Evolutionary conservation across 2,329 filamentous ascomycete genomes (phyloP), one percentile per base, ranked within the genome.

Genomic region (Alternaria solani): DNA sequence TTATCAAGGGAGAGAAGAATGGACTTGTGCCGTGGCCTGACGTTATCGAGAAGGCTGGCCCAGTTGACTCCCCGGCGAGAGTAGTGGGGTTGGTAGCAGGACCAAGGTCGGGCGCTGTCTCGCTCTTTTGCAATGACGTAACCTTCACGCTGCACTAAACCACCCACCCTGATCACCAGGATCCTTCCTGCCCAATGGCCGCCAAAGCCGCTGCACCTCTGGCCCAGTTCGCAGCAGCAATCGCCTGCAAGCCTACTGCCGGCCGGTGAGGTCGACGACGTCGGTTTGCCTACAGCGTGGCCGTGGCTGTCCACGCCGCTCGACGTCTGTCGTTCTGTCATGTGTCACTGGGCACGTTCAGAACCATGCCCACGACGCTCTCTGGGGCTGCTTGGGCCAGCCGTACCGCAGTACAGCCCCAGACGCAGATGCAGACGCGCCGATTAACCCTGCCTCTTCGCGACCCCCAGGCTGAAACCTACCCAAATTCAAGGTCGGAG

Each of bases 21-120:
- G 46, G 42, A 46, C 43, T 38, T 51, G 57, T 56, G 61, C 61
- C 61, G 65, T 67, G 55, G 65, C 66, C 68, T 70, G 66, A 70
- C 69, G 66, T 70, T 68, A 71, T 68, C 62, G 52, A 65, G 59
- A 52, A 61, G 60, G 55, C 65, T 52, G 59, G 67, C 63, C 65
- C 59, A 67, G 65, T 65, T 63, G 63, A 61, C 49, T 63, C 48
- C 58, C 59, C 52, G 55, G 61, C 55, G 53, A 49, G 61, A 58
- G 61, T 61, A 55, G 64, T 65, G 64, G 65, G 64, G 65, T 67
- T 60, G 59, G 61, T 64, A 63, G 53, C 58, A 66, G 51, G 52
- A 57, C 41, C 53, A 60, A 62, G 61, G 62, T 62, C 58, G 62
- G 56, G 63, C 61, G 44, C 61, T 38, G 38, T 51, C 49, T 60